Conservation (phyloP, 306 rosid species). For the Ormosia semicastrata region DNA sequence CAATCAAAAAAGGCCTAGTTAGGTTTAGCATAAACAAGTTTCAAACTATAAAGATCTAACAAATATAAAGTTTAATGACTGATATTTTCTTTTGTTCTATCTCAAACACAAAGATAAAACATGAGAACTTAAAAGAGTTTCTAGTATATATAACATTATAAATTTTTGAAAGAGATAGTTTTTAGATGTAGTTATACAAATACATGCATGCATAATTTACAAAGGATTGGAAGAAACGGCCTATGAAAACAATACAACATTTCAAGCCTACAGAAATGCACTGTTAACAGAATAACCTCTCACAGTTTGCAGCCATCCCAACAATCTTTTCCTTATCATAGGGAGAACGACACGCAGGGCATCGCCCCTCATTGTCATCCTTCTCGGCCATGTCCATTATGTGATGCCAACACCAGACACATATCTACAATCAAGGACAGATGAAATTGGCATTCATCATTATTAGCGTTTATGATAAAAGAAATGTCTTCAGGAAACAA, state of each 20-base stretch:
- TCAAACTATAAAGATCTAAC: background rate
- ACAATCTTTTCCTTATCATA: conserved; percentile 97
- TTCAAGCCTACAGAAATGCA: conserved; percentile 14
- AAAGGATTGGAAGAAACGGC: background rate
- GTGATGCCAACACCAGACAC: conserved; percentile 99
- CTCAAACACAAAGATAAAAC: background rate
- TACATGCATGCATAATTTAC: background rate
- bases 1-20: background rate
- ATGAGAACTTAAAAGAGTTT: background rate
- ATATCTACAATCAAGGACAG: conserved; percentile 55
- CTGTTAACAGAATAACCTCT: conserved; percentile 49
- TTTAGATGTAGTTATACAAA: background rate
- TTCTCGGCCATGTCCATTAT: conserved; percentile 96
- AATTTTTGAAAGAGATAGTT: background rate
- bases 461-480: background rate
- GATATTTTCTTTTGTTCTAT: background rate
- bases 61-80: background rate
- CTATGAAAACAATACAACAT: background rate
- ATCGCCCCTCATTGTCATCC: conserved; percentile 93
- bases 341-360: conserved; percentile 93
- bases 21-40: background rate
- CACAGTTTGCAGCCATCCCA: conserved; percentile 89
- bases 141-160: background rate
- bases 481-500: background rate
- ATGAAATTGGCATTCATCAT: conserved; percentile 14